Evolutionary conservation across 768 basidiomycete species (phyloP).

Genomic region (Suillus plorans): DNA sequence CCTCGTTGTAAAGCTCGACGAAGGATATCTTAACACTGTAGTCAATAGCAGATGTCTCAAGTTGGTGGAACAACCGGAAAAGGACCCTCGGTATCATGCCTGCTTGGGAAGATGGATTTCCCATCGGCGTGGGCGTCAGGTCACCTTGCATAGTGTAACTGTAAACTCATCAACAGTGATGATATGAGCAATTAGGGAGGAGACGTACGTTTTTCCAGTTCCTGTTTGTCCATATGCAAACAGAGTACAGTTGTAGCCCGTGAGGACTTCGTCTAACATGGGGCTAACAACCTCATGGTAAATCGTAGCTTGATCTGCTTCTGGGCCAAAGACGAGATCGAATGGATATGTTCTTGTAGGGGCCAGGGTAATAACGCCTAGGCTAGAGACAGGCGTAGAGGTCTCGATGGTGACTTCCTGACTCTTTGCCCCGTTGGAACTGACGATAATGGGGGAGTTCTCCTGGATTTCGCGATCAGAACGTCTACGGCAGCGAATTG

Average conservation of each 20-base stretch:
- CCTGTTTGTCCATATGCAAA: constrained; percentile 99
- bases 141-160: constrained; percentile 99
- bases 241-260: constrained; percentile 95
- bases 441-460: constrained; percentile 85
- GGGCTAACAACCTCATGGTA: constrained; percentile 93
- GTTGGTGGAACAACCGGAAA: constrained; percentile 85
- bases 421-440: constrained; percentile 71
- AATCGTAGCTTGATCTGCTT: constrained; percentile 92
- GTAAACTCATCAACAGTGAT: constrained; percentile 15
- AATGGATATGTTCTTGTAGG: constrained; percentile 89
- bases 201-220: constrained; percentile 92
- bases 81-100: constrained; percentile 96
- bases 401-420: constrained; percentile 83
- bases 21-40: constrained; percentile 93
- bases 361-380: constrained; percentile 74
- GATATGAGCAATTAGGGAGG: constrained; percentile 1
- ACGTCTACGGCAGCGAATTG: constrained; percentile 84
- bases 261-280: constrained; percentile 90
- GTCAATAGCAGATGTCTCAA: constrained; percentile 75
- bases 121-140: constrained; percentile 75
- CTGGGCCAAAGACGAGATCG: constrained; percentile 94
- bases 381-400: constrained; percentile 60
- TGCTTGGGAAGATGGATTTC: constrained; percentile 84
- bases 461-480: constrained; percentile 84
- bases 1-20: constrained; percentile 97